Base-by-base conservation (phyloP, 345 rosid genomes). In the Carallia brachiata region DNA sequence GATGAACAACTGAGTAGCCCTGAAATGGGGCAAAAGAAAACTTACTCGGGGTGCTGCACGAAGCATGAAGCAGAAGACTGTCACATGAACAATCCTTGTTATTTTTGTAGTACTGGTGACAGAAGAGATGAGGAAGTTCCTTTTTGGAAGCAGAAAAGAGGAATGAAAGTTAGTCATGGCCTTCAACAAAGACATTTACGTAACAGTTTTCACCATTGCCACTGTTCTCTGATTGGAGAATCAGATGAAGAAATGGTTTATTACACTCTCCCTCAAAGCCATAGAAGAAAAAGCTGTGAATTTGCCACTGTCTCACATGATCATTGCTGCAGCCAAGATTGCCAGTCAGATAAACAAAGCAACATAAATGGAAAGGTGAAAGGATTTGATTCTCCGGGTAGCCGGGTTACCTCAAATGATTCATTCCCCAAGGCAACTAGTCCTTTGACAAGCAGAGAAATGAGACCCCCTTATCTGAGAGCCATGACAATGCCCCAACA, bases 401-500 rank as follows among this genome's bases (percentile, higher is more conserved):
- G 68, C 36, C 15, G 34, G 9, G 44, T 55, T 58, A 48, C 47
- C 57, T 57, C 37, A 17, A 56, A 39, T 28, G 37, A 19, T 15
- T 64, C 48, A 34, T 1, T 9, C 19, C 36, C 68, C 18, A 52
- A 34, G 23, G 50, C 27, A 48, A 31, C 18, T 9, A 18, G 44
- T 68, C 48, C 75, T 8, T 18, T 4, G 50, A 60, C 62, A 23
- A 65, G 73, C 39, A 72, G 70, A 36, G 68, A n/a, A 65, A 15
- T 48, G 19, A 68, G 40, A 34, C 67, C 83, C 3, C 79, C 83
- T 7, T 83, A 78, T 70, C 7, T 53, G 60, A 84, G 88, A 66
- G 82, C 83, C 59, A 70, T 65, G 82, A 81, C 96, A 56, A 86
- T 86, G 92, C 90, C 88, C 1, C 86, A 80, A 60, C 83, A 71